Conservation (phyloP, 306 rosid genomes). For the Crotalaria pallida region DNA sequence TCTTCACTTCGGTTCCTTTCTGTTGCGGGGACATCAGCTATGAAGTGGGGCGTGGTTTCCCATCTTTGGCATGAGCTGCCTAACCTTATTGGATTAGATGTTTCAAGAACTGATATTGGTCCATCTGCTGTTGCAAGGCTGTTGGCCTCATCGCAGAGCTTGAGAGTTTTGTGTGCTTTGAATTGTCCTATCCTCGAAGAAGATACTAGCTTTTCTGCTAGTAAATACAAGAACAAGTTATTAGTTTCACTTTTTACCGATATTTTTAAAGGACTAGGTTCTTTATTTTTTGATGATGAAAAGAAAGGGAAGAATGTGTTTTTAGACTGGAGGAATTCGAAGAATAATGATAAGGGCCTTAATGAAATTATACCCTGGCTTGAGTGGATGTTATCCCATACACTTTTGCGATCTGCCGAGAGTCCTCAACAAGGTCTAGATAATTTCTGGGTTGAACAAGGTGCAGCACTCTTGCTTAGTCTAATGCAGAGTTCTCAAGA, state of each 20-base stretch:
- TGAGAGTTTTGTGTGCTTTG: conserved; percentile 87
- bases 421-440: conserved; percentile 90
- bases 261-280: conserved; percentile 74
- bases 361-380: conserved; percentile 89
- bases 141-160: conserved; percentile 61
- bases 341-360: conserved; percentile 57
- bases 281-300: conserved; percentile 63
- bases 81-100: conserved; percentile 78
- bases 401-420: conserved; percentile 94
- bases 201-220: conserved; percentile 53
- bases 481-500: conserved; percentile 95
- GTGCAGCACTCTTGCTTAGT: conserved; percentile 87
- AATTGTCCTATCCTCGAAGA: conserved; percentile 84
- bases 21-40: conserved; percentile 82
- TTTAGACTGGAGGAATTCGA: conserved; percentile 75
- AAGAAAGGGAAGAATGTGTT: conserved; percentile 68
- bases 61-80: conserved; percentile 89
- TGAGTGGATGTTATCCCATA: conserved; percentile 98
- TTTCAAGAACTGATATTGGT: conserved; percentile 90
- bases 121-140: conserved; percentile 70
- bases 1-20: conserved; percentile 76
- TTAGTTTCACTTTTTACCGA: conserved; percentile 74
- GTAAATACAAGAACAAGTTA: conserved; percentile 72
- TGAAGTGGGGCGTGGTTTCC: conserved; percentile 88
- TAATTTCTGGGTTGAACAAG: conserved; percentile 91